Evolutionary conservation across 148 eudicot species (phyloP), one percentile per base, ranked within the genome.

Genomic region (Pharnaceum exiguum): DNA sequence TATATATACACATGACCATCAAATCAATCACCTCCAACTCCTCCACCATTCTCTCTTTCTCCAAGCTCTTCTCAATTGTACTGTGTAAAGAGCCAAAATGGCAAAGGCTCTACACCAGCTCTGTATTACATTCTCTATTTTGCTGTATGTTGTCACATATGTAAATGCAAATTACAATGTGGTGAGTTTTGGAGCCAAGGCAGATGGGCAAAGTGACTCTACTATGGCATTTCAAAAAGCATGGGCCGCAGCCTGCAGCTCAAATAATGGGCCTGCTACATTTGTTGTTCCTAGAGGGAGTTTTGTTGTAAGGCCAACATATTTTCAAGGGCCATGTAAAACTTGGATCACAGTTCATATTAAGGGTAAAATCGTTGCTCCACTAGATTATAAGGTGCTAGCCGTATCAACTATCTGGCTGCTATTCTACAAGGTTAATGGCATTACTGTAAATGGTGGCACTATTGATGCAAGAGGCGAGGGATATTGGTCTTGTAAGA

Each of bases 171-270:
- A 77, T 4, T 63, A 62, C 44, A 82, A 53, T 49, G 75, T 82
- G 27, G 61, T 76, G 10, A 26, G 28, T 10, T 78, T 78, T 2
- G 83, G 83, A 15, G 83, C 87, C 1, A 63, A 37, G 18, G 27
- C 70, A 1, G 67, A 78, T 40, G 87, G 87, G 8, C 70, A 57
- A 15, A 53, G 78, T 0, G 87, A 82, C 67, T 68, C 87, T 3
- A 72, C 79, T 37, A 44, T 38, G 8, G 73, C 83, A 19, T 82
- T 82, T 16, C 63, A 51, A 1, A 57, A 67, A 11, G 78, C 83
- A 0, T 82, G 83, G 87, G 52, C 18, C 7, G 60, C 60, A 16
- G 87, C 78, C 3, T 82, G 87, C 23, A 23, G 44, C 24, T 69
- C 80, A 0, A n/a, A 24, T 2, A 60, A n/a, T n/a, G n/a, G 44